Base-by-base conservation (phyloP, 768 basidiomycete genomes). In the Punctularia strigosozonata region DNA sequence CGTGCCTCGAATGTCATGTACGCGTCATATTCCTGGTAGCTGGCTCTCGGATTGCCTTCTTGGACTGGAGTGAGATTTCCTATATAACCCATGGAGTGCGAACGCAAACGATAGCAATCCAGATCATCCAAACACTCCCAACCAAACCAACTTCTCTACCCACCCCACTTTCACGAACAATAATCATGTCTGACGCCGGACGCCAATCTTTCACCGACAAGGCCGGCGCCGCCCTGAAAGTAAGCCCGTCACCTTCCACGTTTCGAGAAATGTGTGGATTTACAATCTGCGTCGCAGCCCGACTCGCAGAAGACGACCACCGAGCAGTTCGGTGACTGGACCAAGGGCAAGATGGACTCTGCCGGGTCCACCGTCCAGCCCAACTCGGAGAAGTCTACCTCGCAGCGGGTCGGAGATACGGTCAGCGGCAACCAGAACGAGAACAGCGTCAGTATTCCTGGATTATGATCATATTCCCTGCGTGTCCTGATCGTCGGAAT, bases 191-290 rank as follows among this genome's bases (percentile, higher is more conserved):
- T 51, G 74, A 78, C 52, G 56, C 63, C 37, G 64, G 56, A 40
- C 75, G 75, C 47, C 72, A 76, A 64, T 68, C 65, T 42, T 57
- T 74, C 59, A 69, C 71, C 51, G 72, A 76, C 65, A 78, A 77
- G 60, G 66, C 63, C 35, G 43, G 51, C 26, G 45, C 73, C 50
- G 59, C 68, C 31, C 3, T 73, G 38, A 74, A 77, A 69, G 73
- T 74, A n/a, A n/a, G n/a, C n/a, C n/a, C n/a, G n/a, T n/a, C n/a
- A n/a, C n/a, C n/a, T n/a, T n/a, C 7, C 18, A 3, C 20, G 26
- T 17, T 25, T 21, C 4, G 23, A n/a, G 10, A 8, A 37, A 22
- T 34, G 6, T 39, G 32, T 34, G 18, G 41, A 31, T 35, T n/a
- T n/a, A n/a, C 8, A 20, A 20, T n/a, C 24, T 24, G 32, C 36